These are phyloP conservation scores for Psidium friedrichsthalianum DNA, from an alignment of 345 rosid genomes.

Conservation along the genomic window DNA sequence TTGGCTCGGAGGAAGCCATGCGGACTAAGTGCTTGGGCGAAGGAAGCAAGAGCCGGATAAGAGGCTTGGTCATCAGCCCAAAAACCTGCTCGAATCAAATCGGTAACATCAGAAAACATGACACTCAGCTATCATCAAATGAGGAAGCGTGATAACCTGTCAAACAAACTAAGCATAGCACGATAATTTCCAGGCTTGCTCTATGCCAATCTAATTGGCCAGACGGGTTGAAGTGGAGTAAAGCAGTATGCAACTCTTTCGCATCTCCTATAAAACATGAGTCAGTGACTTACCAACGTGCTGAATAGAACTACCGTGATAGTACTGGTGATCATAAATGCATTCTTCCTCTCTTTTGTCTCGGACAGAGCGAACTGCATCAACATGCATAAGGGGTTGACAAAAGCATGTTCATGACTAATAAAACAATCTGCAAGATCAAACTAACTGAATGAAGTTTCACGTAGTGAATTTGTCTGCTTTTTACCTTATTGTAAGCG, in stretches of 20 bases:
- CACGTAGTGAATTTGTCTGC: not conserved
- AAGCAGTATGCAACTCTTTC: not conserved
- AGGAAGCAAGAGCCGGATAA: conserved; percentile 67
- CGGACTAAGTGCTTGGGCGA: conserved; percentile 29
- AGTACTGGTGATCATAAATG: conserved; percentile 92
- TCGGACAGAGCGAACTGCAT: conserved; percentile 64
- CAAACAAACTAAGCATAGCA: too few species aligned
- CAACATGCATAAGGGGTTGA: not conserved
- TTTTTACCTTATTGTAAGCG: conserved; percentile 79
- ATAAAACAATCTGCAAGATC: not conserved
- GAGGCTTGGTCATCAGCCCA: conserved; percentile 76
- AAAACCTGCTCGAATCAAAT: conserved; percentile 38
- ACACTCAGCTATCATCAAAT: too few species aligned
- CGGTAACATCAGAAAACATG: too few species aligned
- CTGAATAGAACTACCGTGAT: conserved; percentile 91
- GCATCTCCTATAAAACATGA: not conserved
- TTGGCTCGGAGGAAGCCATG: conserved; percentile 40
- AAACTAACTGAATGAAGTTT: not conserved
- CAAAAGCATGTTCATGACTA: not conserved
- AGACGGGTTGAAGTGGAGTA: not conserved
- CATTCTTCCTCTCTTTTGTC: conserved; percentile 50
- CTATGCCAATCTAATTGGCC: not conserved
- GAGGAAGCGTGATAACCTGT: too few species aligned
- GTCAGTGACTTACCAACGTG: conserved; percentile 53
- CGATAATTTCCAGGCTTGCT: too few species aligned